Base-by-base conservation (phyloP, 345 rosid genomes). In the Salix koriyanagi region DNA sequence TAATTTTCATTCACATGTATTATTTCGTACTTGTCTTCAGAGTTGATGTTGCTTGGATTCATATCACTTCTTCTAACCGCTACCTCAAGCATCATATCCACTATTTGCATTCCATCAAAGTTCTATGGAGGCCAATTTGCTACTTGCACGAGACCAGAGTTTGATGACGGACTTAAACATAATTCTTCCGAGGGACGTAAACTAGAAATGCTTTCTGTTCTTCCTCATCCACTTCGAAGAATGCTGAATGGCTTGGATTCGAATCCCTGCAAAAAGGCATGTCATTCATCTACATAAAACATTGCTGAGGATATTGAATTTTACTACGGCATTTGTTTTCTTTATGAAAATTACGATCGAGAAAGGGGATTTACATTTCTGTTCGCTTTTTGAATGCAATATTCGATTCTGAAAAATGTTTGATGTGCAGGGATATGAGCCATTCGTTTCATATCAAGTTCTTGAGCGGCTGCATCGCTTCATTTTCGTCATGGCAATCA, bases 41-140 rank as follows among this genome's bases (percentile, higher is more conserved):
- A 96, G 88, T 83, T 96, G 90, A 96, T 93, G 99, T 89, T 96
- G 83, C 99, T 93, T 66, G 98, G 98, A 34, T 96, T 96, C 86
- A 96, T 96, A 73, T 96, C 99, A 79, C 97, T 96, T 76, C 88
- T 96, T 76, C 85, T 96, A 32, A 89, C 96, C 60, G 98, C 99
- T 62, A 88, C 92, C 46, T 96, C 99, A 3, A 87, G 90, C 79
- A 69, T 84, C 30, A 96, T 96, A 83, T 86, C 99, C 75, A 88
- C 87, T 83, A 90, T 92, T 28, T 96, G 99, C 82, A 87, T 96
- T 54, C 91, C 97, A 25, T 90, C 98, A 23, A 90, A 90, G 84
- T 93, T 89, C 85, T 96, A 96, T 82, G 87, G 82, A 44, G 80
- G 87, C 61, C 77, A 86, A 79, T 93, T 96, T 81, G 85, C 91